Conservation (phyloP, 2,329 filamentous ascomycete species). For the Xylaria sp. region DNA sequence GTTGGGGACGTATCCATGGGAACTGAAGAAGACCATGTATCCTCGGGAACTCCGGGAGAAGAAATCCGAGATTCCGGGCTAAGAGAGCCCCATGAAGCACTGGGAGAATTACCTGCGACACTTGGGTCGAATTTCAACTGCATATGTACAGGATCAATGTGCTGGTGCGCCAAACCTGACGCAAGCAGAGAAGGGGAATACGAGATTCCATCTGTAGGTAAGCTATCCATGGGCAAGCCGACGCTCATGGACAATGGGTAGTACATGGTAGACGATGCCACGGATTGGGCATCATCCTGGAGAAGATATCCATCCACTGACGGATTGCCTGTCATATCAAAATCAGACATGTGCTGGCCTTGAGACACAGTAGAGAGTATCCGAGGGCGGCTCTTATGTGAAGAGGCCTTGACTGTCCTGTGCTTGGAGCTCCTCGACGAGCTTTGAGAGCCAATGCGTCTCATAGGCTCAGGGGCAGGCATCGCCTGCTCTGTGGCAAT, state of each 20-base stretch:
- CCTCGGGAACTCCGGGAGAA: conserved; percentile 62
- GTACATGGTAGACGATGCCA: conserved; percentile 61
- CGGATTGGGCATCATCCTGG: conserved; percentile 61
- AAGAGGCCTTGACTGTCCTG: conserved; percentile 56
- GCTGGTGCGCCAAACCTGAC: conserved; percentile 60
- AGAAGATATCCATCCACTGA: conserved; percentile 65
- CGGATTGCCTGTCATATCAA: conserved; percentile 65
- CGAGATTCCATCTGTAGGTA: conserved; percentile 57
- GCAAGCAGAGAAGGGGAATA: conserved; percentile 57
- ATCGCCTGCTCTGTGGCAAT: conserved; percentile 53
- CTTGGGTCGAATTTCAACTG: conserved; percentile 64
- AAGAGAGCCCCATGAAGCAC: conserved; percentile 62
- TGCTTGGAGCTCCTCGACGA: conserved; percentile 60
- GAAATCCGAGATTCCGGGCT: conserved; percentile 65
- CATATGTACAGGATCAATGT: conserved; percentile 68
- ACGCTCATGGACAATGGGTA: conserved; percentile 54
- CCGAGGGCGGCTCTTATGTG: conserved; percentile 57
- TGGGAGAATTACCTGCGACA: conserved; percentile 62
- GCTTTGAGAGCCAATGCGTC: conserved; percentile 57
- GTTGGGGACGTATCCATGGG: conserved; percentile 56
- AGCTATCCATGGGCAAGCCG: conserved; percentile 56
- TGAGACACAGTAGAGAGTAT: conserved; percentile 62
- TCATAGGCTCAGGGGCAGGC: conserved; percentile 58
- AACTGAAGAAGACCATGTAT: conserved; percentile 56
- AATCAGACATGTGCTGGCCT: conserved; percentile 61